Percentiles rank a stretch among this genome's conserved stretches.
phyloP scores from a whole-genome alignment of 148 eudicot species.

The Vaccinium vitisidaea region DNA sequence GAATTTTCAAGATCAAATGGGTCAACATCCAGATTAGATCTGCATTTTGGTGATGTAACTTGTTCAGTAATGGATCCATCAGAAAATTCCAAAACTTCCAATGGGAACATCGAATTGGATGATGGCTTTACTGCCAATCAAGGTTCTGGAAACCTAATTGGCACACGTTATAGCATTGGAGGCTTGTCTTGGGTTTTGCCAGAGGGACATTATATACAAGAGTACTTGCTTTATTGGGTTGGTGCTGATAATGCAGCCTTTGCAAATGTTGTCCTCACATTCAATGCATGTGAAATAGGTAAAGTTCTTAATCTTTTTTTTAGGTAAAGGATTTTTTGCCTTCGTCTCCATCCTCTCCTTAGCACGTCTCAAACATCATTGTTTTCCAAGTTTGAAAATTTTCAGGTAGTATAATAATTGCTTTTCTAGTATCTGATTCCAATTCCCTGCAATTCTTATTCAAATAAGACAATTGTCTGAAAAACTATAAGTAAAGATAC shows the following conservation, averaged over 20 bases:
- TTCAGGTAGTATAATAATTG: background rate
- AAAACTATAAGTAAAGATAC: background rate
- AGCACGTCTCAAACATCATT: background rate
- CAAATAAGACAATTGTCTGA: background rate
- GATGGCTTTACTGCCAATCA: constrained; percentile 25
- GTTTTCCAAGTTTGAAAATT: background rate
- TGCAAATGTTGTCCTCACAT: constrained; percentile 74
- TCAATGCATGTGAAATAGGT: constrained; percentile 90
- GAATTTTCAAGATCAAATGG: constrained; percentile 31
- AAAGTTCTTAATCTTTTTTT: background rate
- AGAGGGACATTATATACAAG: constrained; percentile 52
- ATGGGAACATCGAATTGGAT: constrained; percentile 23
- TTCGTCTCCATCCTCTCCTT: background rate
- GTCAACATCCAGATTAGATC: constrained; percentile 30
- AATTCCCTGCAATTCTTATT: background rate
- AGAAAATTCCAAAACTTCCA: constrained; percentile 23
- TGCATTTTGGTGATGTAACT: constrained; percentile 54
- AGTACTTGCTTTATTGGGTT: constrained; percentile 76
- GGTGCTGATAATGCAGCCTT: constrained; percentile 83
- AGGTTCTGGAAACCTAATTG: constrained; percentile 27
- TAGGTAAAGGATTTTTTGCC: background rate
- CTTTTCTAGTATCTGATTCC: background rate
- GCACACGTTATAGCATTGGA: constrained; percentile 48
- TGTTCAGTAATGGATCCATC: constrained; percentile 54
- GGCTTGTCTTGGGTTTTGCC: constrained; percentile 79